phyloP scores from a whole-genome alignment of 2,329 filamentous ascomycete genomes.

The Ophidiomyces ophidiicola region DNA sequence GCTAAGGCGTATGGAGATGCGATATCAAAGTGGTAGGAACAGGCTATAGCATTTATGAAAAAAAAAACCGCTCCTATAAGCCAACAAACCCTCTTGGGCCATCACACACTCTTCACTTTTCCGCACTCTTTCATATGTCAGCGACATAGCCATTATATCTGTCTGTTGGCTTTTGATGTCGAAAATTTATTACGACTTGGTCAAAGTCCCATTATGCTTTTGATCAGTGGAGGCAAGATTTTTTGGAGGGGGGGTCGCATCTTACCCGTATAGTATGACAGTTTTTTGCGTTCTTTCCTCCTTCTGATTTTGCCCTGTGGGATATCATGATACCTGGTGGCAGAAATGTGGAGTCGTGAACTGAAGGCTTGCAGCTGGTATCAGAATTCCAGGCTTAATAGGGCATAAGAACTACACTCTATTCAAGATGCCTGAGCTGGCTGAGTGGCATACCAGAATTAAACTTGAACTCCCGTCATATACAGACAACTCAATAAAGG shows the following conservation, averaged over 20 bases:
- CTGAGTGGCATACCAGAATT: slow-evolving; percentile 12
- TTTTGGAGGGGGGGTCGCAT: slow-evolving; percentile 13
- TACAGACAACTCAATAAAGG: slow-evolving; percentile 12
- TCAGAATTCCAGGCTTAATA: slow-evolving; percentile 18
- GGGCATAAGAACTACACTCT: slow-evolving; percentile 14
- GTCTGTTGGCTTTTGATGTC: too few relatives aligned
- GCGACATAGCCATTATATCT: too few relatives aligned
- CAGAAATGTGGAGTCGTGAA: slow-evolving; percentile 18
- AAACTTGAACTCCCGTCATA: slow-evolving; percentile 14
- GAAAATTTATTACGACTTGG: too few relatives aligned
- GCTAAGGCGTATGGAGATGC: too few relatives aligned
- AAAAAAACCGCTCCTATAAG: too few relatives aligned
- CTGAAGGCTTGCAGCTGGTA: slow-evolving; percentile 20
- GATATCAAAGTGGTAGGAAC: too few relatives aligned
- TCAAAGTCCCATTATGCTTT: too few relatives aligned
- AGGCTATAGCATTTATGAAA: too few relatives aligned
- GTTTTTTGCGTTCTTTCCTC: slow-evolving; percentile 17
- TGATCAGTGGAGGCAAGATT: too few relatives aligned
- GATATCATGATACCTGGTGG: slow-evolving; percentile 19
- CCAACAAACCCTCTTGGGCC: too few relatives aligned
- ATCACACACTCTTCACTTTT: too few relatives aligned
- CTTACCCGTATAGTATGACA: slow-evolving; percentile 10
- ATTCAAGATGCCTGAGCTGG: slow-evolving; percentile 13
- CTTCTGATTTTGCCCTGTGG: slow-evolving; percentile 19
- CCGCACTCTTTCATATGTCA: too few relatives aligned